phyloP scores from a whole-genome alignment of 2,329 filamentous ascomycete genomes.

The Penicillium sp. region DNA sequence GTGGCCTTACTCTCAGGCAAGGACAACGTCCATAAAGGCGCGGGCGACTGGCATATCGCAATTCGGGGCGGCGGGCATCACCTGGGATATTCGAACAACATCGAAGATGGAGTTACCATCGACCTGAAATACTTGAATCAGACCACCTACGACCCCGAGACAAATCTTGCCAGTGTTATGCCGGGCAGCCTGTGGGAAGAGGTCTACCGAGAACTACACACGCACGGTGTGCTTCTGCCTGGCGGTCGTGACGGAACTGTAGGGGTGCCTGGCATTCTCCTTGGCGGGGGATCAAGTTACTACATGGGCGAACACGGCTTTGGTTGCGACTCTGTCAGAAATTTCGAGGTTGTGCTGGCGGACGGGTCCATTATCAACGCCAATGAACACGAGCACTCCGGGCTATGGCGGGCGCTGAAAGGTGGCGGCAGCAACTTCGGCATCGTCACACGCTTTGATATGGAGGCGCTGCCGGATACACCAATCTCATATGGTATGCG shows the following conservation, averaged over 20 bases:
- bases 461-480: not conserved
- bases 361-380: not conserved
- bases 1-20: not conserved
- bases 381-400: not conserved
- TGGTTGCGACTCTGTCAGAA: not conserved
- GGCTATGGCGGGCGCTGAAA: not conserved
- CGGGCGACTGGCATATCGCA: slow-evolving; percentile 1
- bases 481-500: not conserved
- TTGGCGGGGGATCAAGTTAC: not conserved
- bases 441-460: not conserved
- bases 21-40: not conserved
- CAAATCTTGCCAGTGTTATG: not conserved
- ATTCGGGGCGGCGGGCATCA: not conserved
- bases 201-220: not conserved
- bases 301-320: not conserved
- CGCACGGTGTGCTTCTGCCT: not conserved
- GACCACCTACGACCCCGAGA: not conserved
- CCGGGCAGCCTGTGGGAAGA: not conserved
- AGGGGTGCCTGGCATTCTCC: not conserved
- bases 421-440: slow-evolving; percentile 8
- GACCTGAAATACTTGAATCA: not conserved
- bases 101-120: not conserved
- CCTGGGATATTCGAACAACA: not conserved
- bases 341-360: slow-evolving; percentile 1
- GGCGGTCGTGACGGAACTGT: not conserved